phyloP scores from a whole-genome alignment of 305 asterid species.

The Fraxinus dipetala region DNA sequence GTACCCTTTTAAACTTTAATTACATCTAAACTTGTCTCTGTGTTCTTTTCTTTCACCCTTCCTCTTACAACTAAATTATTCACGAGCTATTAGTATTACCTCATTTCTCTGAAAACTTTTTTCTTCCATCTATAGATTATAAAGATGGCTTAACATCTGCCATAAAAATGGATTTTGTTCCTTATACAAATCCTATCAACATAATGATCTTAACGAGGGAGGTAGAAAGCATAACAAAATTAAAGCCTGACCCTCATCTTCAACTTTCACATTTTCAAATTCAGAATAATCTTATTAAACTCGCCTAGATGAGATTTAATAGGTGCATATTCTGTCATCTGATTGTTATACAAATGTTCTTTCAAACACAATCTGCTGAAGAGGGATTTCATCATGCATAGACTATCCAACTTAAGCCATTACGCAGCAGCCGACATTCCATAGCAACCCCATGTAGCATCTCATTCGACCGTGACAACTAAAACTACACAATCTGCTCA shows the following conservation, averaged over 20 bases:
- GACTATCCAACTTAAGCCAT: neutral
- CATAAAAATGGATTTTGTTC: neutral
- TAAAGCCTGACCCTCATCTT: neutral
- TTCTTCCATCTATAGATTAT: neutral
- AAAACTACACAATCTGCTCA: neutral
- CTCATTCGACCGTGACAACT: neutral
- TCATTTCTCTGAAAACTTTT: neutral
- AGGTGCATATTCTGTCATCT: neutral
- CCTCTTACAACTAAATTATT: neutral
- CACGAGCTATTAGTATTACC: neutral
- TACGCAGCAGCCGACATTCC: neutral
- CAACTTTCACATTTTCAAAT: neutral
- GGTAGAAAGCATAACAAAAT: neutral
- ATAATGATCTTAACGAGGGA: neutral
- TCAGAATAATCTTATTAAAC: neutral
- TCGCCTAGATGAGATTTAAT: neutral
- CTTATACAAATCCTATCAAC: neutral
- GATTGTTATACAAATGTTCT: neutral
- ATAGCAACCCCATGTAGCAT: neutral
- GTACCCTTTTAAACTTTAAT: neutral
- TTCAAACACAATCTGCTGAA: neutral
- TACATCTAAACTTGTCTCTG: neutral
- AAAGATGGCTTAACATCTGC: neutral
- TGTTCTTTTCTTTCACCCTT: neutral
- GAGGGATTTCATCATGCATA: neutral